These are phyloP conservation scores for Dentipellis sp. DNA, from an alignment of 768 basidiomycete species.

Conservation along the genomic window DNA sequence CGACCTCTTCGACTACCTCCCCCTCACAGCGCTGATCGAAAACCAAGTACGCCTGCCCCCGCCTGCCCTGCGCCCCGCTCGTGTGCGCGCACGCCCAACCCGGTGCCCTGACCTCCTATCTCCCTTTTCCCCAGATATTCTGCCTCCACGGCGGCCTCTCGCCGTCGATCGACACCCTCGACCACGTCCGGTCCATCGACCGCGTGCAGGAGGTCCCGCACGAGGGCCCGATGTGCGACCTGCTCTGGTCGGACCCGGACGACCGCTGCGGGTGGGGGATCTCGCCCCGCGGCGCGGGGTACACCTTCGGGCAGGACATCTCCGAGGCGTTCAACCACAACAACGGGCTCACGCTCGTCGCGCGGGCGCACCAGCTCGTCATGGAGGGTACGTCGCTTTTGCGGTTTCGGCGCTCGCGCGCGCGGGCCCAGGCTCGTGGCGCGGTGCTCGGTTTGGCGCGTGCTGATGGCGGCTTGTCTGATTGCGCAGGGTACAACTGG, in stretches of 20 bases:
- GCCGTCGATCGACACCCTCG: constrained; percentile 98
- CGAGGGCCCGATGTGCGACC: constrained; percentile 99
- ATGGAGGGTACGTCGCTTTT: constrained; percentile 74
- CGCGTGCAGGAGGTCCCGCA: constrained; percentile 99
- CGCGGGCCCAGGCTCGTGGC: not conserved
- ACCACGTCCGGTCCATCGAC: constrained; percentile 98
- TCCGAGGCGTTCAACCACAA: constrained; percentile 99
- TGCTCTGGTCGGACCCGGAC: constrained; percentile 99
- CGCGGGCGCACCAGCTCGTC: constrained; percentile 88
- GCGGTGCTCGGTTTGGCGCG: not conserved
- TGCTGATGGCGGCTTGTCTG: constrained; percentile 1
- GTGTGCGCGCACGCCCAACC: not conserved
- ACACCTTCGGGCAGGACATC: constrained; percentile 99
- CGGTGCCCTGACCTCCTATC: constrained; percentile 1
- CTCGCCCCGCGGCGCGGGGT: constrained; percentile 96
- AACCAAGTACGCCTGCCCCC: constrained; percentile 70
- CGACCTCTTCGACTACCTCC: constrained; percentile 96
- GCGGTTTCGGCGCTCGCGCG: not conserved
- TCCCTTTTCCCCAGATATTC: constrained; percentile 65
- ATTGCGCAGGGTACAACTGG: constrained; percentile 76
- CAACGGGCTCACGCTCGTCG: constrained; percentile 93
- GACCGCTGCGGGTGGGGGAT: constrained; percentile 99
- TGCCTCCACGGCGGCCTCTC: constrained; percentile 96
- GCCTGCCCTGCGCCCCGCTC: not conserved
- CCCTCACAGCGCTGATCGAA: constrained; percentile 95